A percentile compares a stretch with the other conserved stretches of the same genome.
phyloP scores from a whole-genome alignment of 1,284 basidiomycete genomes.

The Violaceomyces palustris region DNA sequence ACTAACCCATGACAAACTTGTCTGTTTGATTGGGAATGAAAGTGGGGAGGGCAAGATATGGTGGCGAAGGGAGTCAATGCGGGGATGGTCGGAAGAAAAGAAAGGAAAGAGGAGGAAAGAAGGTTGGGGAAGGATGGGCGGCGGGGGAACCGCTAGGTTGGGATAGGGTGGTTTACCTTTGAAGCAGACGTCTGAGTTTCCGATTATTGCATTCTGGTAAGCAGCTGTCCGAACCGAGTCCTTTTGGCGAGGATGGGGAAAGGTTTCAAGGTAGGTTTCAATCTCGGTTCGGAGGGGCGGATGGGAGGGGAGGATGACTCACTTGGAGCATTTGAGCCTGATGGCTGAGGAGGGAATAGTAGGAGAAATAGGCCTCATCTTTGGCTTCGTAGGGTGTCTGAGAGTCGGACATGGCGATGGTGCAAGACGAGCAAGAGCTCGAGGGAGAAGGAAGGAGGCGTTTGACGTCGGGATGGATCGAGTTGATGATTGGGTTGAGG shows the following conservation, averaged over 20 bases:
- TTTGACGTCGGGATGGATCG: too few relatives aligned
- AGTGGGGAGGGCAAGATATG: too few relatives aligned
- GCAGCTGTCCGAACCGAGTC: conserved; percentile 44
- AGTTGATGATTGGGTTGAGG: too few relatives aligned
- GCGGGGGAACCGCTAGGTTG: too few relatives aligned
- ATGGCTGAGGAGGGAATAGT: conserved; percentile 46
- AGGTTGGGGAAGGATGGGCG: too few relatives aligned
- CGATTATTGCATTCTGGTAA: conserved; percentile 44
- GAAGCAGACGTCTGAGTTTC: conserved; percentile 29
- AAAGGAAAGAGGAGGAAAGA: too few relatives aligned
- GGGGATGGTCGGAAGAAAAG: too few relatives aligned
- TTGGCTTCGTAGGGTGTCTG: conserved; percentile 36
- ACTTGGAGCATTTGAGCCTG: conserved; percentile 49
- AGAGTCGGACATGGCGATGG: not conserved
- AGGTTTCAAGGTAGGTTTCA: not conserved
- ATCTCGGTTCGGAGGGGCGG: not conserved
- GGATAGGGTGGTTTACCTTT: not conserved
- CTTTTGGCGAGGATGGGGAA: too few relatives aligned
- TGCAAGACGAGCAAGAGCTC: too few relatives aligned
- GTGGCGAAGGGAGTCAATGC: too few relatives aligned
- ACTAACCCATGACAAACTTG: conserved; percentile 30
- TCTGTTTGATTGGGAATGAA: too few relatives aligned
- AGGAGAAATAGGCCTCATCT: conserved; percentile 48
- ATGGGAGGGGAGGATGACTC: not conserved
- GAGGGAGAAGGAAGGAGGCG: too few relatives aligned